Base-by-base conservation (phyloP, 306 rosid species). In the Arachis hypogaea region DNA sequence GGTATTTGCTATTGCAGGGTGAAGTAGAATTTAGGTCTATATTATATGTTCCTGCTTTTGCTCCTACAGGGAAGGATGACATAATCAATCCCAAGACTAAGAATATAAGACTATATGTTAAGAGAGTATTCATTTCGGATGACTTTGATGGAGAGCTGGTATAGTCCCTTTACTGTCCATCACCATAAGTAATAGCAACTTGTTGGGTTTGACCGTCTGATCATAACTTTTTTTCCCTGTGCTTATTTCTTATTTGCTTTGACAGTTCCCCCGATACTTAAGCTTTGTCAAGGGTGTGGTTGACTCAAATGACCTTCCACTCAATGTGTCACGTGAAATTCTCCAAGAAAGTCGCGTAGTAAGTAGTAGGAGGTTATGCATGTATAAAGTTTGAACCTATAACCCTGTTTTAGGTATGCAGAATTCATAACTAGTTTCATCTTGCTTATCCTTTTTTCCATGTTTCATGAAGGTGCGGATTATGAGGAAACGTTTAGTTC, bases 71-170 rank as follows among this genome's bases (percentile, higher is more conserved):
- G 45, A 88, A 90, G 87, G 96, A 92, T 73, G 99, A 95, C 76
- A 66, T 95, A 42, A 41, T 88, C 68, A 90, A 86, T 78, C 89
- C 96, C 73, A 95, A 92, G 96, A 95, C 99, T 43, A 95, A 95
- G 82, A 95, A 95, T 78, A 95, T 95, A 44, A 88, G 99, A 78
- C 99, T 95, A 10, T 80, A 84, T 59, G 99, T 95, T 74, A 92
- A 95, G 80, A 85, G 99, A 75, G 97, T 95, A 69, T 95, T 95
- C 87, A 92, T 95, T 85, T 95, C 99, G 72, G 95, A 95, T 74
- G 98, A 92, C 81, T 95, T 92, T 64, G 97, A 95, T 80, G 99
- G 98, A 79, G 99, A 95, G 82, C 79, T 95, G 99, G 99, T 95
- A 95, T 69, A 63, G 41, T 52, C 58, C 41, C 36, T 73, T 51